Percentiles rank a stretch among this genome's conserved stretches.
These are phyloP conservation scores for Toxicodendron radicans DNA, from an alignment of 345 rosid species.

Conservation along the genomic window DNA sequence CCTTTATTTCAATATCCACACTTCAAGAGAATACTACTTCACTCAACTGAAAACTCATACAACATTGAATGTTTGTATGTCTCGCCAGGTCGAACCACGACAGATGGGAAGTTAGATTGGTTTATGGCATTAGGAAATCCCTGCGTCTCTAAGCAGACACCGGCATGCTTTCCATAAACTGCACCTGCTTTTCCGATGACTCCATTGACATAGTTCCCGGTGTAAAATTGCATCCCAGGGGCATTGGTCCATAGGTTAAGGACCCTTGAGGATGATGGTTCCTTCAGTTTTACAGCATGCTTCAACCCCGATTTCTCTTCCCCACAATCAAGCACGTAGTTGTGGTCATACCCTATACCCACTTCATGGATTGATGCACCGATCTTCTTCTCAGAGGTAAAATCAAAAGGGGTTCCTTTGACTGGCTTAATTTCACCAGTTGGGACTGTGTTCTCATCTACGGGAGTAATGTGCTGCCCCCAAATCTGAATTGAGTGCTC, in stretches of 20 bases:
- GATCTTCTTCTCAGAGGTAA: slow-evolving; percentile 68
- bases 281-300: slow-evolving; percentile 67
- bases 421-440: slow-evolving; percentile 78
- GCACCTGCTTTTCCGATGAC: slow-evolving; percentile 72
- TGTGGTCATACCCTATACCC: slow-evolving; percentile 88
- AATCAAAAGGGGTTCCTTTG: slow-evolving; percentile 83
- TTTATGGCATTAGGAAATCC: slow-evolving; percentile 90
- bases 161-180: slow-evolving; percentile 79
- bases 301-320: slow-evolving; percentile 67
- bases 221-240: slow-evolving; percentile 90
- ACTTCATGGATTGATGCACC: slow-evolving; percentile 69
- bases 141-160: slow-evolving; percentile 86
- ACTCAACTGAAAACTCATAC: slow-evolving; percentile 70
- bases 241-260: slow-evolving; percentile 80
- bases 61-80: slow-evolving; percentile 77
- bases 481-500: slow-evolving; percentile 72
- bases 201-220: slow-evolving; percentile 78
- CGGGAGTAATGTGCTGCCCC: slow-evolving; percentile 83
- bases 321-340: slow-evolving; percentile 74
- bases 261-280: slow-evolving; percentile 66
- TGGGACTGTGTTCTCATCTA: slow-evolving; percentile 74
- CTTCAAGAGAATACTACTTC: slow-evolving; percentile 15
- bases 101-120: slow-evolving; percentile 74
- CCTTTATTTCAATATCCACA: slow-evolving; percentile 16
- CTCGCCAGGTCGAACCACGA: slow-evolving; percentile 78